These are phyloP conservation scores for Pichia pseudocactophila DNA, from an alignment of 805 yeast genomes.

Conservation along the genomic window DNA sequence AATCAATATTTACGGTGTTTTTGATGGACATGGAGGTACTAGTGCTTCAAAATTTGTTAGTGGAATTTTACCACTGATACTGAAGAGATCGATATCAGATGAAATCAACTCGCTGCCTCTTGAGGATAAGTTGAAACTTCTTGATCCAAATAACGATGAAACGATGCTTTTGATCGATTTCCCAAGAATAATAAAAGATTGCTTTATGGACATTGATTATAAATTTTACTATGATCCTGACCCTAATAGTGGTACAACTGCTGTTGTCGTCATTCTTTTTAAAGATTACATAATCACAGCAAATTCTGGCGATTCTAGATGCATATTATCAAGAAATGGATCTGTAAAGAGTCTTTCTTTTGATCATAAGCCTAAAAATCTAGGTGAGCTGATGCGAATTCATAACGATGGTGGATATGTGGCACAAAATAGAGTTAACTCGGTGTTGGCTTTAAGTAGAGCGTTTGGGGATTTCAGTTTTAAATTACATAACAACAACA, in stretches of 20 bases:
- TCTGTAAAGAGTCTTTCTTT: slow-evolving; percentile 50
- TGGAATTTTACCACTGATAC: slow-evolving; percentile 27
- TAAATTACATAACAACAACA: slow-evolving; percentile 28
- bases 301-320: slow-evolving; percentile 71
- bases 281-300: slow-evolving; percentile 44
- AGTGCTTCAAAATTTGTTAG: slow-evolving; percentile 49
- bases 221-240: slow-evolving; percentile 32
- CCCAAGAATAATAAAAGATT: slow-evolving; percentile 30
- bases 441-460: slow-evolving; percentile 47
- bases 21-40: slow-evolving; percentile 79
- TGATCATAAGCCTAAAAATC: slow-evolving; percentile 55
- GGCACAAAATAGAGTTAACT: slow-evolving; percentile 51
- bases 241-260: slow-evolving; percentile 45
- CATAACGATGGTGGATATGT: slow-evolving; percentile 54
- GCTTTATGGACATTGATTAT: slow-evolving; percentile 38
- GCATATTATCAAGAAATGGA: slow-evolving; percentile 48
- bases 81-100: slow-evolving; percentile 15
- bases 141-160: slow-evolving; percentile 10
- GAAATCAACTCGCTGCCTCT: slow-evolving; percentile 13
- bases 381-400: slow-evolving; percentile 50
- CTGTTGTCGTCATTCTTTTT: slow-evolving; percentile 37
- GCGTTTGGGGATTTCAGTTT: slow-evolving; percentile 63
- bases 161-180: slow-evolving; percentile 19
- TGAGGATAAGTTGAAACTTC: slow-evolving; percentile 12
- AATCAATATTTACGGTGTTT: slow-evolving; percentile 53